Evolutionary conservation across 768 basidiomycete species (phyloP).

Genomic region (Russula earlei): DNA sequence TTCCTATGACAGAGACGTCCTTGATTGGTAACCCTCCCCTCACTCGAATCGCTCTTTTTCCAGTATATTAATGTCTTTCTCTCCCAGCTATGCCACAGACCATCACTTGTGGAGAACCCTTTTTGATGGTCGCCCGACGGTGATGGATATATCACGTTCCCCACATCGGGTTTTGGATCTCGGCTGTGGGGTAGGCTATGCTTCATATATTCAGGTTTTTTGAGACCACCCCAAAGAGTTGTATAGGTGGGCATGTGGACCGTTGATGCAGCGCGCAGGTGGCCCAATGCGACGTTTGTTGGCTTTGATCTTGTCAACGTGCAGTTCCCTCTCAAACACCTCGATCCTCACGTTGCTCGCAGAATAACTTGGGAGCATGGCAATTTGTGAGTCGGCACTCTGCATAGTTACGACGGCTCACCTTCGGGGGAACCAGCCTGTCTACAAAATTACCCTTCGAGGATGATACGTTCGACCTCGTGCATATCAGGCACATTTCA

Average conservation of each 20-base stretch:
- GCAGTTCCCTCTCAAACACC: conserved; percentile 47
- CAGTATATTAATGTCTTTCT: background rate
- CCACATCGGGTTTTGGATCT: conserved; percentile 18
- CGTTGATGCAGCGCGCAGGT: conserved; percentile 19
- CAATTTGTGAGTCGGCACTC: conserved; percentile 49
- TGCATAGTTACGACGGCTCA: background rate
- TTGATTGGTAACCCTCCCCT: conserved; percentile 50
- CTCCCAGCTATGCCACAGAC: conserved; percentile 21
- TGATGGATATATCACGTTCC: conserved; percentile 13
- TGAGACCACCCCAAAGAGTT: background rate
- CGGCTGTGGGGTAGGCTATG: conserved; percentile 17
- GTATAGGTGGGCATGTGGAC: conserved; percentile 18
- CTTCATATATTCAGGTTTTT: background rate
- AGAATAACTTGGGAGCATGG: conserved; percentile 69
- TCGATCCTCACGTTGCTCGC: conserved; percentile 42
- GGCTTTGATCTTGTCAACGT: conserved; percentile 74
- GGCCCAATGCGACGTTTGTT: conserved; percentile 29
- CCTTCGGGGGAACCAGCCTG: conserved; percentile 34
- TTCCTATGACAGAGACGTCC: conserved; percentile 55
- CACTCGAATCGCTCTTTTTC: background rate
- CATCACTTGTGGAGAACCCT: conserved; percentile 16
- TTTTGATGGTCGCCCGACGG: conserved; percentile 13
- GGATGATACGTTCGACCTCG: conserved; percentile 74
- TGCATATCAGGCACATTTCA: conserved; percentile 60
- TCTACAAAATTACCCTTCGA: conserved; percentile 73